Base-by-base conservation (phyloP, 306 rosid species). In the Gillenia trifoliata region DNA sequence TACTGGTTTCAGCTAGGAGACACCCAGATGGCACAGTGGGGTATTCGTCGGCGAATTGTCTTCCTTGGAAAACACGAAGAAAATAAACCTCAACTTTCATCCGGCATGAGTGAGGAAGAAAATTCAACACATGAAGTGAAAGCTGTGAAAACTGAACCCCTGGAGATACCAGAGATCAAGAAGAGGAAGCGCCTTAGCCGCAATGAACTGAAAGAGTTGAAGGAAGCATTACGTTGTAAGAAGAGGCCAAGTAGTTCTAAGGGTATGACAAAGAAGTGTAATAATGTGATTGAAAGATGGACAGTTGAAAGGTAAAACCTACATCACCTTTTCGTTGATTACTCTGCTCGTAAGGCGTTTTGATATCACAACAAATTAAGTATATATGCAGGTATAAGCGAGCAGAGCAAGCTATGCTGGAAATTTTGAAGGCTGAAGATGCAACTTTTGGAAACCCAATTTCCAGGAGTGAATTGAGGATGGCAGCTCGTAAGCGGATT, bases 401-500 rank as follows among this genome's bases (percentile, higher is more conserved):
- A 81, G 96, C 94, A 20, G 96, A 90, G 89, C 63, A 78, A 79
- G 86, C 70, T 59, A 80, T 92, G 91, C 81, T 87, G 85, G 91
- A 87, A 50, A 81, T 90, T 19, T 71, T 92, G 83, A 89, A 84
- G 81, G 86, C 86, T 65, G 84, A 83, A 75, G 94, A 86, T 19
- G 98, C 98, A 4, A 88, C 88, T n/a, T 90, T 86, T 84, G 79
- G 75, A 29, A 85, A 83, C 54, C 95, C 96, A 70, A 82, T 93
- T 66, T 29, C 92, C 69, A 88, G 96, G 77, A 80, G 78, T 67
- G 90, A 75, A 3, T 82, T 92, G 54, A 87, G 98, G 79, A 26
- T 26, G 59, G 87, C 88, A 45, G 96, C 94, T 25, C 96, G 92
- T 65, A 81, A 83, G 68, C 79, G 66, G 74, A 87, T 92, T 60